Base-by-base conservation (phyloP, 169 alveolate genomes). In the Cyclospora cayetanensis region DNA sequence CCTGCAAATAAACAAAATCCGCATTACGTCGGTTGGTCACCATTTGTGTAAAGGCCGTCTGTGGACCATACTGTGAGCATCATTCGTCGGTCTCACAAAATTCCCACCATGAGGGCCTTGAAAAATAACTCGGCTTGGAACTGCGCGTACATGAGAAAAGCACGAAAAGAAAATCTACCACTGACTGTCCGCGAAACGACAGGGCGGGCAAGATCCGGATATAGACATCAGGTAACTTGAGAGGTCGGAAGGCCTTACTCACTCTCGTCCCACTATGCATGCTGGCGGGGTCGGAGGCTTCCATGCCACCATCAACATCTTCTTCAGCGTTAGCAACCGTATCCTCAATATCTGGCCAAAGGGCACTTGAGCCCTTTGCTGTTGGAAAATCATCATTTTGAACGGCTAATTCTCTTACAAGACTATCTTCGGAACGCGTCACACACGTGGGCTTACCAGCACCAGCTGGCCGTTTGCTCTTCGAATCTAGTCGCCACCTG, bases 101-200 rank as follows among this genome's bases (percentile, higher is more conserved):
- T n/a, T n/a, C n/a, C n/a, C 46, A 77, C 87, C 70, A 77, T 7
- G 27, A 77, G 55, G 1, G 87, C 87, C 34, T 77, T 77, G 29
- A 77, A 77, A n/a, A 77, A 77, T 22, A 77, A 70, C 25, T 77
- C 87, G 34, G 87, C 87, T 50, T 77, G 87, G 31, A 77, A 77
- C 87, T 77, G 70, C 68, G 27, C 5, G 5, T 1, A 31, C 50
- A 77, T 9, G 27, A 68, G 29, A 7, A 15, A 1, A 72, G n/a
- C 18, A 12, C 35, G 15, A 60, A n/a, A 60, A n/a, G 72, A n/a
- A 60, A 31, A 1, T 60, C 31, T n/a, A n/a, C n/a, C n/a, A n/a
- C n/a, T n/a, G n/a, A n/a, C n/a, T n/a, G n/a, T n/a, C n/a, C n/a
- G n/a, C n/a, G n/a, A n/a, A n/a, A n/a, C n/a, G n/a, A n/a, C n/a